Evolutionary conservation across 768 basidiomycete genomes (phyloP), one percentile per base, ranked within the genome.

Genomic region (Suillus brevipes): DNA sequence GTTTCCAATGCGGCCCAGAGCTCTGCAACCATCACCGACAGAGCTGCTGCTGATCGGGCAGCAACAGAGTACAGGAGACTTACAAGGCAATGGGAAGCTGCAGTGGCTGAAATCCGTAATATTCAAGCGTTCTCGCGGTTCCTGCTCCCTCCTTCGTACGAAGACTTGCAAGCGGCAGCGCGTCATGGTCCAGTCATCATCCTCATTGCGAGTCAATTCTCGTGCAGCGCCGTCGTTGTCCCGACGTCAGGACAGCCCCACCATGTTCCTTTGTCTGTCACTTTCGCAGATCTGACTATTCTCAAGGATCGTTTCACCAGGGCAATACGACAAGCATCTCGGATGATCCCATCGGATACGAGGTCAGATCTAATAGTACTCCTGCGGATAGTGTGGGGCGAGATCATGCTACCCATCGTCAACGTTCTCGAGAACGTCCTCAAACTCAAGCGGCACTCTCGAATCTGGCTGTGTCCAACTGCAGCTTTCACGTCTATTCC

Each of bases 61-160:
- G 45, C 9, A n/a, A 12, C 4, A 0, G 0, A 12, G 10, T 45
- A n/a, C 0, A 45, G 45, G 45, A 1, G 0, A 45, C 45, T 45
- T n/a, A 45, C 10, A 0, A 4, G 5, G 45, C 20, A 45, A 1
- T 45, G 20, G 45, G n/a, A 2, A 9, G 10, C 45, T n/a, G n/a
- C 10, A 1, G 45, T 45, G 0, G 9, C 45, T 50, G 13, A 50
- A 25, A 50, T 25, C 23, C 49, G 49, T n/a, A n/a, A n/a, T n/a
- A n/a, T n/a, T n/a, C 8, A 16, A 2, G 70, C 68, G 69, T 71
- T 53, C n/a, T n/a, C 20, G 0, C n/a, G 45, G 20, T 45, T 45
- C 20, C 57, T 74, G 3, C 38, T 60, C n/a, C 72, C 73, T 16
- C 36, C 53, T 4, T 57, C 47, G 6, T 65, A 69, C 12, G 36